These are phyloP conservation scores for Lodderomyces elongisporus DNA, from an alignment of 1,139 yeast genomes.

Conservation along the genomic window DNA sequence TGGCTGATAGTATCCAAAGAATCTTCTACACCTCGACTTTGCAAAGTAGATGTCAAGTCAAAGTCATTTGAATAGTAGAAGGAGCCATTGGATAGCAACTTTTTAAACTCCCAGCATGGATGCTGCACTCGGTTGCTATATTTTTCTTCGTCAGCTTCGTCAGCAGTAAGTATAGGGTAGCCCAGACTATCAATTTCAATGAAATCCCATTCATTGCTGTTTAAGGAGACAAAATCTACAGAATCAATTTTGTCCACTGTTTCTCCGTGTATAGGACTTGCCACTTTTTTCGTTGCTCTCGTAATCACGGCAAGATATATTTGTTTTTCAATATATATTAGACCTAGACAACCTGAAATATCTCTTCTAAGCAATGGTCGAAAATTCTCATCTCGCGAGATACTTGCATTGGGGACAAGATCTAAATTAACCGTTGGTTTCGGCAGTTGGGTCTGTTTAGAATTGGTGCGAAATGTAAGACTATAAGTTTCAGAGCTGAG, in stretches of 20 bases:
- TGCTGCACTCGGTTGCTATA: constrained; percentile 46
- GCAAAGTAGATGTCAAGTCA: constrained; percentile 81
- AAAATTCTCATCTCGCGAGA: constrained; percentile 39
- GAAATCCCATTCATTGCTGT: constrained; percentile 75
- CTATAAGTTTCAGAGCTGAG: constrained; percentile 47
- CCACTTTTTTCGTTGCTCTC: constrained; percentile 66
- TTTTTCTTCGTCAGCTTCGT: constrained; percentile 17
- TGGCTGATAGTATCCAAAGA: constrained; percentile 36
- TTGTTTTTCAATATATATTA: constrained; percentile 63
- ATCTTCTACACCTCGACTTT: constrained; percentile 54
- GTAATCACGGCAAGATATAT: constrained; percentile 78
- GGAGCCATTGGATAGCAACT: constrained; percentile 78
- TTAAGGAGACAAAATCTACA: constrained; percentile 81
- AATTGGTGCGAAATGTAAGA: constrained; percentile 41
- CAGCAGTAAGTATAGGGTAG: constrained; percentile 34
- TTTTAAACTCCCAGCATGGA: constrained; percentile 78
- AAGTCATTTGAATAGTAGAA: constrained; percentile 90
- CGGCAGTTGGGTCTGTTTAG: constrained; percentile 8
- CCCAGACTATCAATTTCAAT: constrained; percentile 62
- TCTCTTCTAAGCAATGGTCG: constrained; percentile 50
- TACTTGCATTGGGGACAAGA: constrained; percentile 36
- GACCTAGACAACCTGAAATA: constrained; percentile 78
- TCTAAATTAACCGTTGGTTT: constrained; percentile 50
- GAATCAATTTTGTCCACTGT: constrained; percentile 73
- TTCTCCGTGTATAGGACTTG: constrained; percentile 75